Conservation (phyloP, 371 early-diverging fungal genomes). For the Antonospora locustae region DNA sequence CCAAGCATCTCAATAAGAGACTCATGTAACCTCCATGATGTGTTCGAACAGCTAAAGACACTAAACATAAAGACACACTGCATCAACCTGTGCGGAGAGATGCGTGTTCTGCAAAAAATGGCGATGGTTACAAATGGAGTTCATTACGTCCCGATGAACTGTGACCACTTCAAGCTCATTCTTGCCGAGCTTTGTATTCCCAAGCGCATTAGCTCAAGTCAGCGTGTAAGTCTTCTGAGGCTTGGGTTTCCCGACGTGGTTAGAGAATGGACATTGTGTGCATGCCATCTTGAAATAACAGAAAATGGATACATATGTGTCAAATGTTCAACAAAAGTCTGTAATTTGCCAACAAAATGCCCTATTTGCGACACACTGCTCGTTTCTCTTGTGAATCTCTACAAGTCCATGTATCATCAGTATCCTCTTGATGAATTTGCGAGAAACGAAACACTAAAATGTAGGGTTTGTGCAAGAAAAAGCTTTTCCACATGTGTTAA, state of each 20-base stretch:
- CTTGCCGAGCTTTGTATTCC: conserved; percentile 34
- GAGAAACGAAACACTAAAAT: conserved; percentile 8
- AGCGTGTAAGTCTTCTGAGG: conserved; percentile 24
- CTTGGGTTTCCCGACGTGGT: conserved; percentile 44
- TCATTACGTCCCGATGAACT: conserved; percentile 37
- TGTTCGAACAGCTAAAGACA: conserved; percentile 13
- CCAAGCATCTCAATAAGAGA: conserved; percentile 21
- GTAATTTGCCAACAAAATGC: conserved; percentile 42
- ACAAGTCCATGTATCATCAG: conserved; percentile 33
- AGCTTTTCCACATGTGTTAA: conserved; percentile 21
- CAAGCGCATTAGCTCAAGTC: conserved; percentile 12
- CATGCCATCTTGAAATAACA: conserved; percentile 45
- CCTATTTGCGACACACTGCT: conserved; percentile 45
- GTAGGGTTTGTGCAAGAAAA: conserved; percentile 18
- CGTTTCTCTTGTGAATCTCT: conserved; percentile 40
- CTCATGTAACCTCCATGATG: conserved; percentile 4
- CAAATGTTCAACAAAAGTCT: conserved; percentile 46
- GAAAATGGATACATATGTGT: conserved; percentile 43
- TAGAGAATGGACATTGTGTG: conserved; percentile 41
- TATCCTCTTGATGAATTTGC: conserved; percentile 33
- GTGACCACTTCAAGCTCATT: conserved; percentile 29
- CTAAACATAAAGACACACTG: conserved; percentile 42
- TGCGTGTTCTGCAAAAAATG: conserved; percentile 40
- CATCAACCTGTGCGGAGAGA: conserved; percentile 48
- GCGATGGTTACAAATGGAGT: conserved; percentile 37